These are phyloP conservation scores for Globisporangium middletonii DNA, from an alignment of 352 stramenopile species.

Conservation along the genomic window DNA sequence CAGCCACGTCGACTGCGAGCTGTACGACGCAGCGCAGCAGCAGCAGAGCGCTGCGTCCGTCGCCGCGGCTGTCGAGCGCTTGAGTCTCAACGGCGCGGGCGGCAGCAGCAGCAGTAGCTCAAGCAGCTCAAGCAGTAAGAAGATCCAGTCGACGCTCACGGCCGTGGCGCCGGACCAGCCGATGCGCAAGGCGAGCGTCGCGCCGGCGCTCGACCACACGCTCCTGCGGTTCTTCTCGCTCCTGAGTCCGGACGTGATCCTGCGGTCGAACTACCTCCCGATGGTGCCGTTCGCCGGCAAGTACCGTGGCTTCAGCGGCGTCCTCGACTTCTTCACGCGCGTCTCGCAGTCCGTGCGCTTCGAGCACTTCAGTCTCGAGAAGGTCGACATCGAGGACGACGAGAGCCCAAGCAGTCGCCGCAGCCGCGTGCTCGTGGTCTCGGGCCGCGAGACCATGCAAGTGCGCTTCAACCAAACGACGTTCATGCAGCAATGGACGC, in stretches of 20 bases:
- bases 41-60: background rate
- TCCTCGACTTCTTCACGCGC: conserved; percentile 75
- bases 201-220: conserved; percentile 49
- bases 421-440: conserved; percentile 62
- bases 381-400: conserved; percentile 52
- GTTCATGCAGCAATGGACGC: conserved; percentile 84
- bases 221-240: conserved; percentile 76
- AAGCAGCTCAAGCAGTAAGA: conserved; percentile 30
- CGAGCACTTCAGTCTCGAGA: conserved; percentile 74
- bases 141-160: conserved; percentile 37
- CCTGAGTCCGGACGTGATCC: conserved; percentile 64
- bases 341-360: conserved; percentile 62
- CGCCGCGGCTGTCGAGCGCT: background rate
- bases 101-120: conserved; percentile 3
- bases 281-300: conserved; percentile 88
- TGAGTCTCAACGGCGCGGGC: background rate
- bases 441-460: conserved; percentile 77
- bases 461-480: conserved; percentile 76
- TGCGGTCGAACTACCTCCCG: conserved; percentile 84
- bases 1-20: conserved; percentile 37
- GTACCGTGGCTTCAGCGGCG: conserved; percentile 65
- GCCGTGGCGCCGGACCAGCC: conserved; percentile 48
- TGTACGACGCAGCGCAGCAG: conserved; percentile 11
- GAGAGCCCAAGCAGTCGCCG: conserved; percentile 19
- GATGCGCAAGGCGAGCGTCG: conserved; percentile 37